phyloP scores from a whole-genome alignment of 139 green algal genomes.

The Gonium pectorale region DNA sequence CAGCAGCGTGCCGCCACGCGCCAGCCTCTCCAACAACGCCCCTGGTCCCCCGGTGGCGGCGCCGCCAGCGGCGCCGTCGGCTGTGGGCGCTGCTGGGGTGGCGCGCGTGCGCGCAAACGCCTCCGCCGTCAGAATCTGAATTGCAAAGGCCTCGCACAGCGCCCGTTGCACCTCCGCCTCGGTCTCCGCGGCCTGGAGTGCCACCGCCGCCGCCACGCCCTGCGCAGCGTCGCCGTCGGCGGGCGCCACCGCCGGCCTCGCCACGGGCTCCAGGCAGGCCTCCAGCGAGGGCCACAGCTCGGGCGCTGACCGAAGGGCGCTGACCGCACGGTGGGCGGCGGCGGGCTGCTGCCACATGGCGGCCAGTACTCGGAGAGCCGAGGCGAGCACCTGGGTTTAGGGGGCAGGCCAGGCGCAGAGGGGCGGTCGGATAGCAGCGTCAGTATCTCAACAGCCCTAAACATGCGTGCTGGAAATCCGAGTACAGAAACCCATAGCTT shows the following conservation, averaged over 20 bases:
- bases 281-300: constrained; percentile 60
- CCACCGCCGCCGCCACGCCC: background rate
- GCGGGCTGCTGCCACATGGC: constrained; percentile 68
- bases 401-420: background rate
- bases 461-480: no score
- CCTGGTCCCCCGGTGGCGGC: background rate
- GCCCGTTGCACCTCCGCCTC: background rate
- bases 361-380: constrained; percentile 58
- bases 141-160: constrained; percentile 44
- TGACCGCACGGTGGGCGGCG: constrained; percentile 48
- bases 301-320: constrained; percentile 57
- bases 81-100: background rate
- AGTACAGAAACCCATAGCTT: no score
- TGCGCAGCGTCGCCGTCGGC: no score
- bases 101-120: background rate
- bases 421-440: no score
- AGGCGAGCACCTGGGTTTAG: constrained; percentile 54
- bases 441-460: no score
- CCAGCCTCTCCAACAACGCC: background rate
- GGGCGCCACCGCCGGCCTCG: no score
- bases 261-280: constrained; percentile 5
- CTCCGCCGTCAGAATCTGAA: constrained; percentile 51
- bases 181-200: background rate
- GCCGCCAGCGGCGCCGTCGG: constrained; percentile 17
- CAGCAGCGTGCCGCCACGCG: background rate